phyloP scores from a whole-genome alignment of 2,329 filamentous ascomycete species.

The Dactylellina cionopaga region DNA sequence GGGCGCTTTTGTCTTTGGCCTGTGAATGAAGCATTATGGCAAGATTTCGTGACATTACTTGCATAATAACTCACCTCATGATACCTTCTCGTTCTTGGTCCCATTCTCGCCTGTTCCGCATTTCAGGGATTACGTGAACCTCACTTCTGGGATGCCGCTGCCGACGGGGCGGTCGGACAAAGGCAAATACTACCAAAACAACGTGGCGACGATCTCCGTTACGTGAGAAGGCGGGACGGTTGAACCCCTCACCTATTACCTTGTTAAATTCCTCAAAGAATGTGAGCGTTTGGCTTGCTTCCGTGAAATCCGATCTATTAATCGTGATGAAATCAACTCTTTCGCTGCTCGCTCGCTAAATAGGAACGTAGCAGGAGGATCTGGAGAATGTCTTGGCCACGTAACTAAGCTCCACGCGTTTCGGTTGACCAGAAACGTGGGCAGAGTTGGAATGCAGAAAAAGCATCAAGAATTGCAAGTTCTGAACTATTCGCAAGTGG shows the following conservation, averaged over 20 bases:
- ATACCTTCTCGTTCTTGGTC: constrained; percentile 10
- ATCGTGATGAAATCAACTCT: constrained; percentile 3
- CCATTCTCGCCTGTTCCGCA: constrained; percentile 34
- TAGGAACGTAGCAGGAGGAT: constrained; percentile 19
- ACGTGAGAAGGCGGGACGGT: constrained; percentile 33
- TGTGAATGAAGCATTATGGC: too few relatives aligned
- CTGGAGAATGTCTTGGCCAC: constrained; percentile 47
- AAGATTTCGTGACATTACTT: constrained; percentile 26
- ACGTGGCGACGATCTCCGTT: constrained; percentile 48
- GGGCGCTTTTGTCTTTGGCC: constrained; percentile 30
- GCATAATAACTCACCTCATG: constrained; percentile 40
- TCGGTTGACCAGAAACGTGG: constrained; percentile 39
- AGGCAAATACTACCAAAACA: constrained; percentile 36
- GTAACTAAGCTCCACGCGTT: constrained; percentile 37
- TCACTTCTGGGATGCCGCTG: constrained; percentile 35
- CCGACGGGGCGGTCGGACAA: constrained; percentile 11
- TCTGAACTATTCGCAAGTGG: constrained; percentile 24
- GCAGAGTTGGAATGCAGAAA: constrained; percentile 46
- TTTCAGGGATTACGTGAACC: constrained; percentile 37
- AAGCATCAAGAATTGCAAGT: constrained; percentile 4
- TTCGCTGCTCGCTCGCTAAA: constrained; percentile 14
- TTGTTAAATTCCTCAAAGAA: constrained; percentile 16
- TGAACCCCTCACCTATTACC: constrained; percentile 37
- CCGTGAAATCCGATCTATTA: not conserved
- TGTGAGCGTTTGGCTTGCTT: constrained; percentile 21